Base-by-base conservation (phyloP, 805 yeast species). In the Saccharomycopsis guyanensis region DNA sequence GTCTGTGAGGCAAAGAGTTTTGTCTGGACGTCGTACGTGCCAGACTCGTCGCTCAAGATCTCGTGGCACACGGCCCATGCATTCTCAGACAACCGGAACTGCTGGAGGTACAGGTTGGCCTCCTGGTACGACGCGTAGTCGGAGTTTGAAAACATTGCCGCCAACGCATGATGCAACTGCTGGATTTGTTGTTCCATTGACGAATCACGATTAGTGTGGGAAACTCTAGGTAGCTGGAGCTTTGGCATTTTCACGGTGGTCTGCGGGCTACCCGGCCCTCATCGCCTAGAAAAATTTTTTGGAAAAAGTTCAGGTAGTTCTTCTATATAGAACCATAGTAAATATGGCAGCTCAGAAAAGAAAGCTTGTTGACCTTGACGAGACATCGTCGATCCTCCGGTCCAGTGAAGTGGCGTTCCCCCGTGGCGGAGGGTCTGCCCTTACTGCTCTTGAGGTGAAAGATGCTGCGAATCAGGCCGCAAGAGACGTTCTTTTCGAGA, bases 401-500 rank as follows among this genome's bases (percentile, higher is more conserved):
- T 55, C 55, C 29, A 56, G 62, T 36, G 69, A 65, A 35, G 63
- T 62, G 20, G 61, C 75, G 15, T 93, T 93, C 61, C 98, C 98
- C 42, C 84, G 99, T 78, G 98, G 98, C 56, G 98, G 98, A 42
- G 78, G 82, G 10, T 76, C 91, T 23, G 86, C 79, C 22, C 73
- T 93, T 58, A 77, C 95, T 3, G 88, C 97, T 4, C 68, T 93
- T 54, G 99, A 93, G 65, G 79, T 87, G 55, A 88, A 87, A 62
- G 93, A 87, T 60, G 91, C 91, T 43, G 82, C 95, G 35, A 88
- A 87, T 60, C 95, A 91, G 64, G 99, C 91, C 41, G 80, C 89
- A 19, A 77, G 76, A 53, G 98, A 93, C 66, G 93, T 86, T 35
- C 68, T 89, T 42, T 85, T 86, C 52, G 91, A 66, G 51, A 23